A percentile compares a stretch with the other conserved stretches of the same genome.
These are phyloP conservation scores for Neltuma alba DNA, from an alignment of 306 rosid species.

Conservation along the genomic window DNA sequence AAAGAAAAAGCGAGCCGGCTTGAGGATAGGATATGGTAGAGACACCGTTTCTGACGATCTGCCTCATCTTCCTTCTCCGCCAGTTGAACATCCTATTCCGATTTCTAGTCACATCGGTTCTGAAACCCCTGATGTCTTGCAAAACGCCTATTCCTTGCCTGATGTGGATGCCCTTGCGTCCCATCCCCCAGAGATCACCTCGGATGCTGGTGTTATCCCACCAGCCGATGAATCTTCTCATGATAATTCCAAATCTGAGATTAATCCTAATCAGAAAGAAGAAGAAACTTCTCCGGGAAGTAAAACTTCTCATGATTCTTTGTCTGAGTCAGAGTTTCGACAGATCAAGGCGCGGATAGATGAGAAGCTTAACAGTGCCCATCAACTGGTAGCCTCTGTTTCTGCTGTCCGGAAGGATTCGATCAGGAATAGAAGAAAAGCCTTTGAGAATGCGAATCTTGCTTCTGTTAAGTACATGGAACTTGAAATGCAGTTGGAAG, in stretches of 20 bases:
- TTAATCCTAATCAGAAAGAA: background rate
- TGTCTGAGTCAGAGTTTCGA: conserved; percentile 44
- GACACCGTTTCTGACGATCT: conserved; percentile 39
- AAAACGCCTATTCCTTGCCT: background rate
- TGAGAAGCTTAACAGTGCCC: conserved; percentile 56
- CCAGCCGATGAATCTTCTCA: conserved; percentile 29
- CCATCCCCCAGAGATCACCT: background rate
- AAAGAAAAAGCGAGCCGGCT: conserved; percentile 65
- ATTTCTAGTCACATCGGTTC: background rate
- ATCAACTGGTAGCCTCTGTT: conserved; percentile 51
- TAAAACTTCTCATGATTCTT: conserved; percentile 16
- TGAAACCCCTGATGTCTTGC: conserved; percentile 3
- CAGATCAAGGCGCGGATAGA: conserved; percentile 48
- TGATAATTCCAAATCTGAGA: conserved; percentile 28
- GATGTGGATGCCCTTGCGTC: background rate
- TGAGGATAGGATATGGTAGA: conserved; percentile 78
- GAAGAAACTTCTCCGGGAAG: background rate
- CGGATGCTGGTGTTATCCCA: background rate
- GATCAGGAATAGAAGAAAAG: conserved; percentile 60
- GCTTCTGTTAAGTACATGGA: conserved; percentile 45
- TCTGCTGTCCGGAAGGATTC: conserved; percentile 63
- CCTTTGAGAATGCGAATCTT: conserved; percentile 45
- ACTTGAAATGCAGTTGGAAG: conserved; percentile 75
- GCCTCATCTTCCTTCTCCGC: conserved; percentile 13
- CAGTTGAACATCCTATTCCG: background rate